Base-by-base conservation (phyloP, 352 stramenopile genomes). In the Globisporangium takayamanum region DNA sequence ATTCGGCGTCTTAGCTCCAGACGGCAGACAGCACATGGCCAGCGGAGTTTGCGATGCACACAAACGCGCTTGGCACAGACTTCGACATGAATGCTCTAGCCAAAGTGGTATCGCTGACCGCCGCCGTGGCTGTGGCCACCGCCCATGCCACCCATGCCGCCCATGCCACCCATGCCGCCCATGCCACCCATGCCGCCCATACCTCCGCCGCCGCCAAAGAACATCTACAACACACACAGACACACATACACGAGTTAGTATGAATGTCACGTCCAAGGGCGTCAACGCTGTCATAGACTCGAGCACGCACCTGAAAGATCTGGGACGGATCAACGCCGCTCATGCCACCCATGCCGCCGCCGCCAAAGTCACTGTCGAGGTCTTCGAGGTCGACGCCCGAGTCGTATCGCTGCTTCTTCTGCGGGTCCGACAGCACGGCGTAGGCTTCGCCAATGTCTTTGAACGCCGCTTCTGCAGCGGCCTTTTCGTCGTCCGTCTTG, bases 401-500 rank as follows among this genome's bases (percentile, higher is more conserved):
- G 80, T 99, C 96, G 74, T 99, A 99, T 44, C 93, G 84, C 59
- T 85, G 70, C 63, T 95, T 86, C 69, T 97, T 96, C 54, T 97
- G 84, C 49, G 90, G 72, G 68, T 99, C 88, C 50, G 88, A 97
- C 10, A 99, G 76, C 44, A 99, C 91, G 14, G 95, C 89, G 71
- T 99, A 99, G 0, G 96, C 95, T 62, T 98, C 88, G 25, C 87
- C 94, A 65, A 99, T 83, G 48, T 98, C 94, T 73, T 99, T 98
- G 74, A 99, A 99, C 41, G 76, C 68, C 28, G 74, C 84, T 63
- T 97, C 92, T 18, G 96, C 96, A 42, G 88, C 63, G 51, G 96
- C 93, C 57, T 97, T 88, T 67, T 95, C 84, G 60, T 97, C 87
- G 5, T 98, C 84, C 33, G 76, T 84, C 70, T 97, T 97, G 60